Percentiles rank a stretch among this genome's conserved stretches.
These are phyloP conservation scores for Crithidia bombi DNA, from an alignment of 208 protist genomes.

Conservation along the genomic window DNA sequence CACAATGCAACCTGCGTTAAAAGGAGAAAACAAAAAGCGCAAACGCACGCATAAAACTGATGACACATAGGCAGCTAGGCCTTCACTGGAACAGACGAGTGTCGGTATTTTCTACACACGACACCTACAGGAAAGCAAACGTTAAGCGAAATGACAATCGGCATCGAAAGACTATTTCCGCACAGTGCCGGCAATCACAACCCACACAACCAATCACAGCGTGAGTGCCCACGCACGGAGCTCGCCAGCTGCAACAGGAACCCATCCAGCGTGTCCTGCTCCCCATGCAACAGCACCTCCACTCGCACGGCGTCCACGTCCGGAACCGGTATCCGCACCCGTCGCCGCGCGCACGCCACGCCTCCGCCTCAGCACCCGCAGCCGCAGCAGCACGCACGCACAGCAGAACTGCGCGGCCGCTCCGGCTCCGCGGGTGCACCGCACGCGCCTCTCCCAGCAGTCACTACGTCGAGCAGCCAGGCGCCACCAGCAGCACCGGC, in stretches of 20 bases:
- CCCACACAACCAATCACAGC: slow-evolving; percentile 19
- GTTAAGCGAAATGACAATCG: background rate
- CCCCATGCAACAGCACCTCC: slow-evolving; percentile 76
- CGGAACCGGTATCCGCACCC: slow-evolving; percentile 39
- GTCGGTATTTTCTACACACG: no score
- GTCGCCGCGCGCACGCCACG: slow-evolving; percentile 3
- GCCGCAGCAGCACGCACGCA: slow-evolving; percentile 37
- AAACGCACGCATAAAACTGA: no score
- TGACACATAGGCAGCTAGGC: no score
- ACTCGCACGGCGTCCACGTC: slow-evolving; percentile 77
- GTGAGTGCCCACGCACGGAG: slow-evolving; percentile 35
- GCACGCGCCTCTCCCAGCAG: slow-evolving; percentile 33
- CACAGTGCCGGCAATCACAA: background rate
- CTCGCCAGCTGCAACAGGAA: slow-evolving; percentile 52
- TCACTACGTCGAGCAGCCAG: background rate
- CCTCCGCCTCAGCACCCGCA: slow-evolving; percentile 45
- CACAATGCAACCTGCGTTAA: no score
- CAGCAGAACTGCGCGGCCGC: no score
- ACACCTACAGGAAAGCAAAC: slow-evolving; percentile 36
- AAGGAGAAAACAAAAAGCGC: no score
- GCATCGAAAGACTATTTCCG: background rate
- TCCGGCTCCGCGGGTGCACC: no score
- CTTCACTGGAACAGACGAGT: no score
- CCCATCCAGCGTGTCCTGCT: slow-evolving; percentile 62
- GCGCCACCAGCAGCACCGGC: background rate